Evolutionary conservation across 1,284 basidiomycete species (phyloP).

Genomic region (Rhodotorula sp.): DNA sequence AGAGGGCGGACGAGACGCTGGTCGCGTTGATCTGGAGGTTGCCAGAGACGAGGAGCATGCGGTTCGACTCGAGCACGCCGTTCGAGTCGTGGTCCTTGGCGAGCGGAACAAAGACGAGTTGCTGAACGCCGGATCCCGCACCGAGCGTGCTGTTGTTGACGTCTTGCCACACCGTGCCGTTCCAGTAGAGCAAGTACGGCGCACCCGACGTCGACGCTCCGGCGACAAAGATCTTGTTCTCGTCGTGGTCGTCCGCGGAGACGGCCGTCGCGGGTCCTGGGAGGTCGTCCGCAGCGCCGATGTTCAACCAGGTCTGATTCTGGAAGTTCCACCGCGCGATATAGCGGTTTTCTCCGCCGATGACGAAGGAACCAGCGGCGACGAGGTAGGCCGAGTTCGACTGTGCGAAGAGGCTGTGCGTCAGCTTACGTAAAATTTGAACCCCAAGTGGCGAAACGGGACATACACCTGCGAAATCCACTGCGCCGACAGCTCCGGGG

Average conservation of each 20-base stretch:
- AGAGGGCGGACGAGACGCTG: constrained; percentile 78
- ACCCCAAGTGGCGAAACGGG: not conserved
- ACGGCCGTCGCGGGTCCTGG: constrained; percentile 89
- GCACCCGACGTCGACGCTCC: constrained; percentile 65
- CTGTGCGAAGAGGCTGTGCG: constrained; percentile 49
- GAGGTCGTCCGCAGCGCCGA: constrained; percentile 65
- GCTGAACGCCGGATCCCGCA: constrained; percentile 60
- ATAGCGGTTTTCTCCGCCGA: constrained; percentile 62
- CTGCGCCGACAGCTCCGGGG: constrained; percentile 72
- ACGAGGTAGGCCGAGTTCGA: constrained; percentile 43
- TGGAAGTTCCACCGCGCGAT: constrained; percentile 69
- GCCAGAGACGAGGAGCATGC: constrained; percentile 88
- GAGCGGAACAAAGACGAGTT: constrained; percentile 86
- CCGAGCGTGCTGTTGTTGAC: constrained; percentile 61
- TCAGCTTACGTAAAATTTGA: not conserved
- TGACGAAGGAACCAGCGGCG: constrained; percentile 65
- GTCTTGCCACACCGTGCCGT: constrained; percentile 69
- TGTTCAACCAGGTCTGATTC: constrained; percentile 68
- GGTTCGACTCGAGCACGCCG: constrained; percentile 73
- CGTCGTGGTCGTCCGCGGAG: constrained; percentile 76
- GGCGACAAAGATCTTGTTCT: constrained; percentile 82
- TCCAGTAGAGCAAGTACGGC: constrained; percentile 77
- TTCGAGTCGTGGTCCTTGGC: constrained; percentile 65
- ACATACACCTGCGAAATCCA: constrained; percentile 78
- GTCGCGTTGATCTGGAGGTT: constrained; percentile 59